Conservation (phyloP, 148 eudicot genomes). For the Amaranthus hypochondriacus region DNA sequence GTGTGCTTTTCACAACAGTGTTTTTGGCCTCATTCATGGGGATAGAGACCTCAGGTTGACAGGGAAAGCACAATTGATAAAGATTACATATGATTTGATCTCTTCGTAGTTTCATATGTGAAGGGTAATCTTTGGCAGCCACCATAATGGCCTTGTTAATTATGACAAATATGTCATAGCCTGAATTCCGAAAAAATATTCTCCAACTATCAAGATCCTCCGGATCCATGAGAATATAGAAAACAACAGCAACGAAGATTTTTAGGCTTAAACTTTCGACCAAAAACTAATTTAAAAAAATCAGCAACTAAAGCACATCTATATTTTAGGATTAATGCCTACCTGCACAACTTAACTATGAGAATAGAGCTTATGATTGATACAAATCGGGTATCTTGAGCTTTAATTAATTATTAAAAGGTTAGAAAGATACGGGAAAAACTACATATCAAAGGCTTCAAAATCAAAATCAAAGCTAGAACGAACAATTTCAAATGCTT, state of each 20-base stretch:
- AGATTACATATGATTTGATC: conserved; percentile 6
- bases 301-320: background rate
- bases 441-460: background rate
- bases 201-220: conserved; percentile 19
- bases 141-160: conserved; percentile 13
- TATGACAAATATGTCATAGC: background rate
- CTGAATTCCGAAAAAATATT: conserved; percentile 1
- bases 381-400: background rate
- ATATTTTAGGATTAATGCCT: background rate
- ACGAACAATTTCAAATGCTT: background rate
- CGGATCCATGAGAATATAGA: background rate
- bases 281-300: background rate
- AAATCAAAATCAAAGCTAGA: background rate
- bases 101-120: conserved; percentile 9
- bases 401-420: background rate
- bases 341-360: background rate
- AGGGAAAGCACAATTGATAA: background rate
- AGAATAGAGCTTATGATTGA: background rate
- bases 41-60: background rate
- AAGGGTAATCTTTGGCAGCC: conserved; percentile 16
- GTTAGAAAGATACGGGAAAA: background rate
- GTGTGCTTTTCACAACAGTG: background rate
- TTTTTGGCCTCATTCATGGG: background rate
- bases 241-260: background rate
- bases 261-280: background rate